These are phyloP conservation scores for Colletotrichum sp. DNA, from an alignment of 2,329 filamentous ascomycete genomes.

Conservation along the genomic window DNA sequence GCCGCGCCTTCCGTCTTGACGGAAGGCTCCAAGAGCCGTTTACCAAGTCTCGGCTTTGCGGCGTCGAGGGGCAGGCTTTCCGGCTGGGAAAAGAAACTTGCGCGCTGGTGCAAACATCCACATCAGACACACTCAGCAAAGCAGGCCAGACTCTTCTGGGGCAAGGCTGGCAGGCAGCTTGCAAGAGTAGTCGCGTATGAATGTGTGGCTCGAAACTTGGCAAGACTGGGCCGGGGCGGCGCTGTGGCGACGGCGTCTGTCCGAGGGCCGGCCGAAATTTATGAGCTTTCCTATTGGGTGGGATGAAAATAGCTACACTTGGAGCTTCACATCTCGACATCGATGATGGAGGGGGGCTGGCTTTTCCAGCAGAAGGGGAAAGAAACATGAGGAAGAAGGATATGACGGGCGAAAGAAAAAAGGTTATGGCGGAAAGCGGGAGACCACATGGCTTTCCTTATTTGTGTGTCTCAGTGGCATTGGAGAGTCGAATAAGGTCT, in stretches of 20 bases:
- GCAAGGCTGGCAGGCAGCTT: not conserved
- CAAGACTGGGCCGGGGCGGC: not conserved
- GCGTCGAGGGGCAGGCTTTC: not conserved
- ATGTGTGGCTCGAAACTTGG: not conserved
- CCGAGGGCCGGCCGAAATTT: not conserved
- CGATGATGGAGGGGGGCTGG: not conserved
- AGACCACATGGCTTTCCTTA: conserved; percentile 4
- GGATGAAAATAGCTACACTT: not conserved
- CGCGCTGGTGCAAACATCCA: not conserved
- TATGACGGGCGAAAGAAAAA: not conserved
- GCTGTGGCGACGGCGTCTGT: not conserved
- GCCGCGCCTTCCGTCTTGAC: not conserved
- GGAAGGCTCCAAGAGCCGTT: not conserved
- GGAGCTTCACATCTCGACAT: not conserved
- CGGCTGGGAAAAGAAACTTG: not conserved
- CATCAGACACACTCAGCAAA: not conserved
- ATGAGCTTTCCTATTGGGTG: not conserved
- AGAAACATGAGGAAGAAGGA: not conserved
- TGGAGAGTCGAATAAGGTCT: not conserved
- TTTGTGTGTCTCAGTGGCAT: not conserved
- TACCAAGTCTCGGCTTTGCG: not conserved
- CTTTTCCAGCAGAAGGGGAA: not conserved
- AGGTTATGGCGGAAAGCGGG: not conserved
- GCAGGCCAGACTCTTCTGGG: not conserved
- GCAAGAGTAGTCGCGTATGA: not conserved